Base-by-base conservation (phyloP, 2,329 filamentous ascomycete genomes). In the Coniella lustricola region DNA sequence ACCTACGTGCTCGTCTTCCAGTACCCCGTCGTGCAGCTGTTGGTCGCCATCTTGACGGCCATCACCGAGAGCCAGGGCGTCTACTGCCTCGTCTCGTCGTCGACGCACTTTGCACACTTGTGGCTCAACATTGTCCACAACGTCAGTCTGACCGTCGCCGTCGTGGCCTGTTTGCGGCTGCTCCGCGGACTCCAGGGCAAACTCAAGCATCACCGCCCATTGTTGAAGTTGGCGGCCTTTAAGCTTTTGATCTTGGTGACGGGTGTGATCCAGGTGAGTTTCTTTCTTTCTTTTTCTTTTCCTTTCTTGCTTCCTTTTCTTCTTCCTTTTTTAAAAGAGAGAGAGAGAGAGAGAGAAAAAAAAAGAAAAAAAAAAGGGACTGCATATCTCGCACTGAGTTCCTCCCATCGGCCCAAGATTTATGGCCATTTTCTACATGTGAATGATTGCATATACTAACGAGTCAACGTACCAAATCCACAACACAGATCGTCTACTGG, bases 41-140 rank as follows among this genome's bases (percentile, higher is more conserved):
- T 59, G 3, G 72, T 62, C 69, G 76, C 54, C 69, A 79, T 61
- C 25, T 39, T 60, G 25, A 59, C 59, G n/a, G 57, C 56, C 37
- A 56, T 64, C 46, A 62, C 62, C 3, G 55, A 67, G 37, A 58
- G 54, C 1, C 54, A 53, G 1, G 56, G 57, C 4, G 55, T 59
- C 13, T 67, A 61, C 54, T 67, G 64, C 51, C 57, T 62, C 16
- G 60, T 53, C 4, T 57, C 57, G 13, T 59, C 55, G 29, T 57
- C 57, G 34, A 31, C 58, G 4, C 53, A 60, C 41, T 62, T 59
- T 34, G 62, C 61, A 12, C 61, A 63, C 25, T 51, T 66, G 5
- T 65, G 60, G 53, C 47, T 65, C n/a, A 46, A 56, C n/a, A 60
- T 64, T 31, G 47, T 60, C 20, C 54, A 54, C 48, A 59, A 50